These are phyloP conservation scores for Colletotrichum gigasporum DNA, from an alignment of 2,329 filamentous ascomycete genomes.

Conservation along the genomic window DNA sequence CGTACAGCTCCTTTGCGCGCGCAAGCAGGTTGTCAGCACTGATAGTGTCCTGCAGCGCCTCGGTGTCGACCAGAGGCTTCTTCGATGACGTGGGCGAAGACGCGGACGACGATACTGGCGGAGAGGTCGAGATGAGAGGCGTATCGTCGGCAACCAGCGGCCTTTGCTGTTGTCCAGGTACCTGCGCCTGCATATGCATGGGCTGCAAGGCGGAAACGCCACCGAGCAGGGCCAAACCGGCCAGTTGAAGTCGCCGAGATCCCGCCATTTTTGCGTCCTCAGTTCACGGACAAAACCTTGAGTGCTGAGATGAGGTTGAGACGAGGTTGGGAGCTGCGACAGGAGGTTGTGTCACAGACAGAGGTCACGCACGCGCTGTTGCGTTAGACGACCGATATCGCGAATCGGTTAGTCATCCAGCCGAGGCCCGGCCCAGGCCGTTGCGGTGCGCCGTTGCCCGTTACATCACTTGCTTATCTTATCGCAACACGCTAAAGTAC, in stretches of 20 bases:
- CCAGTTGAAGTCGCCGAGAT: constrained; percentile 18
- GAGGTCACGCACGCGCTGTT: not conserved
- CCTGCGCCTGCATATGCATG: constrained; percentile 20
- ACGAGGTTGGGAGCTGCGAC: constrained; percentile 8
- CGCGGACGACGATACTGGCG: not conserved
- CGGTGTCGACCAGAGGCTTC: constrained; percentile 59
- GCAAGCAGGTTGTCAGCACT: constrained; percentile 62
- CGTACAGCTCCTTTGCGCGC: constrained; percentile 69
- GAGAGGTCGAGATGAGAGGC: not conserved
- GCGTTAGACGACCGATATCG: constrained; percentile 31
- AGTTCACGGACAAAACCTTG: constrained; percentile 8
- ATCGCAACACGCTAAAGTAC: not conserved
- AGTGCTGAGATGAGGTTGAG: constrained; percentile 19
- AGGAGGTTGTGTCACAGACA: constrained; percentile 19
- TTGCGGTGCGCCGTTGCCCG: no score
- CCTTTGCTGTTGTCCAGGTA: constrained; percentile 18
- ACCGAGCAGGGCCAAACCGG: constrained; percentile 17
- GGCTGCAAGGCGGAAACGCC: constrained; percentile 25
- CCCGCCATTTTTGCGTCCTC: constrained; percentile 13
- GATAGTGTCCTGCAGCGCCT: constrained; percentile 67
- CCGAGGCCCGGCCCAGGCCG: constrained; percentile 23
- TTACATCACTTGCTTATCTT: constrained; percentile 25
- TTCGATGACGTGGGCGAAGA: constrained; percentile 24
- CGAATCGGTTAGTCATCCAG: constrained; percentile 25
- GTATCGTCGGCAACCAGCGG: constrained; percentile 26